Evolutionary conservation across 2,329 filamentous ascomycete genomes (phyloP).

Genomic region (Chaetomium olivaceum): DNA sequence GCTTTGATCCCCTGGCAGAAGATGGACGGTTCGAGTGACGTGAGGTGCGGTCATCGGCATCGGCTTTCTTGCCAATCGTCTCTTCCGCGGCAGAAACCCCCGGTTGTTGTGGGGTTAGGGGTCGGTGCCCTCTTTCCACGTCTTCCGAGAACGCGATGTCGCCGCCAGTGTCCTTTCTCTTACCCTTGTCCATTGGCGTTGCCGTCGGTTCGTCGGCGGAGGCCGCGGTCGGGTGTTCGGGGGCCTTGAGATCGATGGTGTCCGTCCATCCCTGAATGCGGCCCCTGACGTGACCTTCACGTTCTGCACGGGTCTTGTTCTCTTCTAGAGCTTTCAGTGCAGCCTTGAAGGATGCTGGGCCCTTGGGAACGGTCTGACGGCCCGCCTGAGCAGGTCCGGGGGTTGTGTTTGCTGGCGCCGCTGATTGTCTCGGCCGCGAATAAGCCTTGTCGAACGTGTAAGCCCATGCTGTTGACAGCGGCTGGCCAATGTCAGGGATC

Average conservation of each 20-base stretch:
- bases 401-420: conserved; percentile 9
- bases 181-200: not conserved
- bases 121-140: not conserved
- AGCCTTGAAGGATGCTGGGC: not conserved
- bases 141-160: not conserved
- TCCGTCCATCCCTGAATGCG: not conserved
- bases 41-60: conserved; percentile 7
- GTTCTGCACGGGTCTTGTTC: not conserved
- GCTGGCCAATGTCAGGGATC: conserved; percentile 24
- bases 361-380: not conserved
- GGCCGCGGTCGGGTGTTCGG: not conserved
- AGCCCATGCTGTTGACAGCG: conserved; percentile 16
- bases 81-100: not conserved
- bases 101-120: not conserved
- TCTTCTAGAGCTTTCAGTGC: not conserved
- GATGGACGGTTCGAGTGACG: conserved; percentile 6
- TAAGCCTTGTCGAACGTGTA: not conserved
- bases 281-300: not conserved
- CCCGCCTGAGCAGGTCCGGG: not conserved
- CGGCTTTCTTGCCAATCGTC: not conserved
- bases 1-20: conserved; percentile 1
- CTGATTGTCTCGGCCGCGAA: conserved; percentile 7
- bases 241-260: not conserved
- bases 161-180: not conserved
- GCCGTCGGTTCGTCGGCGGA: not conserved